phyloP scores from a whole-genome alignment of 2,329 filamentous ascomycete species.

The Penicillium carneum region DNA sequence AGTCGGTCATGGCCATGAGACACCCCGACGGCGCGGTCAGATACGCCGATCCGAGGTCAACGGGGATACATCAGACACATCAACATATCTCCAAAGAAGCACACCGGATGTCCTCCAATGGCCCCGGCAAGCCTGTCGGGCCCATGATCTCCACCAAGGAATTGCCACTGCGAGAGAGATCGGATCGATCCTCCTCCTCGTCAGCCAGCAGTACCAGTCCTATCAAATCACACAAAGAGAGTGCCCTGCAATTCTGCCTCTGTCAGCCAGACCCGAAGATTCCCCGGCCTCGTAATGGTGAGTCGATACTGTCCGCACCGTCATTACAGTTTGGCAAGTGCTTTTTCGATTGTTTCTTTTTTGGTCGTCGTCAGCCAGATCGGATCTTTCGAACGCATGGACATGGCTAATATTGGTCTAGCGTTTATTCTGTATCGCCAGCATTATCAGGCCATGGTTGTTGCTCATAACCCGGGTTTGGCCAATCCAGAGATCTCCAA shows the following conservation, averaged over 20 bases:
- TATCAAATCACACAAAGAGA: slow-evolving; percentile 49
- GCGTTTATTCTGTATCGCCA: slow-evolving; percentile 98
- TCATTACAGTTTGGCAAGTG: slow-evolving; percentile 35
- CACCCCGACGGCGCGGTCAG: slow-evolving; percentile 24
- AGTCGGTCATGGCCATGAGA: slow-evolving; percentile 26
- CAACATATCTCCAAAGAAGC: slow-evolving; percentile 35
- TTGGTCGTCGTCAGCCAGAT: slow-evolving; percentile 6
- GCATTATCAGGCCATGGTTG: slow-evolving; percentile 83
- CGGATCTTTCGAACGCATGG: slow-evolving; percentile 7
- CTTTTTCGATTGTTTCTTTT: slow-evolving; percentile 36
- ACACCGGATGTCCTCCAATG: slow-evolving; percentile 25
- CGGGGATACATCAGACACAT: slow-evolving; percentile 36
- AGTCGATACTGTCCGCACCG: slow-evolving; percentile 46
- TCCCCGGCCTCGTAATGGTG: slow-evolving; percentile 74
- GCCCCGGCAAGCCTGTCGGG: slow-evolving; percentile 22
- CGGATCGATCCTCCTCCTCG: slow-evolving; percentile 44
- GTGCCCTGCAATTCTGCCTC: slow-evolving; percentile 66
- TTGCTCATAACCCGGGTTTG: slow-evolving; percentile 82
- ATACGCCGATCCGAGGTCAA: slow-evolving; percentile 32
- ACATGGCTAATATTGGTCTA: slow-evolving; percentile 48
- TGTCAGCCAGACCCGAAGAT: slow-evolving; percentile 76
- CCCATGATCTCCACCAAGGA: slow-evolving; percentile 33
- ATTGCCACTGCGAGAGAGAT: slow-evolving; percentile 37
- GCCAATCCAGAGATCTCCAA: slow-evolving; percentile 97
- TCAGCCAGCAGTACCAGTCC: slow-evolving; percentile 42